Conservation (phyloP, 352 stramenopile species). For the Plasmopara halstedii region DNA sequence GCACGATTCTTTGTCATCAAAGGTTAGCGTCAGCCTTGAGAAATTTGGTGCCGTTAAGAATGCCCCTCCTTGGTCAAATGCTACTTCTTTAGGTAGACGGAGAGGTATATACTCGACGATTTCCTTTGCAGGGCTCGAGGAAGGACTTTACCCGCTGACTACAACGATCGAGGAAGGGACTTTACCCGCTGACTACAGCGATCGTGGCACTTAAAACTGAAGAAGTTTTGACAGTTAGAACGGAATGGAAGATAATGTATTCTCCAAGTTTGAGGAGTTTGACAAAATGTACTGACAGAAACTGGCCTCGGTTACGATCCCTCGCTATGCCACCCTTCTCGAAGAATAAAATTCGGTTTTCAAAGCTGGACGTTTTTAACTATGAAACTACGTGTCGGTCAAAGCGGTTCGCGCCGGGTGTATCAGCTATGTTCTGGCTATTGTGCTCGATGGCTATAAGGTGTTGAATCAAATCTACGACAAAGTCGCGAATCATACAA, state of each 20-base stretch:
- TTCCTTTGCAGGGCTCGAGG: conserved; percentile 52
- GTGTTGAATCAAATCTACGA: conserved; percentile 21
- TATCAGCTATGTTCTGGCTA: conserved; percentile 31
- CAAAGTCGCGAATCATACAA: conserved; percentile 25
- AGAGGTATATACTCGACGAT: conserved; percentile 54
- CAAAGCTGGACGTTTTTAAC: conserved; percentile 23
- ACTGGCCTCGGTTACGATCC: conserved; percentile 21
- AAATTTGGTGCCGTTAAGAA: conserved; percentile 23
- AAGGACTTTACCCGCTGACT: conserved; percentile 42
- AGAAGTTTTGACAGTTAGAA: conserved; percentile 39
- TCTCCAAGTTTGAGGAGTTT: conserved; percentile 17
- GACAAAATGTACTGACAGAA: conserved; percentile 31
- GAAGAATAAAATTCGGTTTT: conserved; percentile 32
- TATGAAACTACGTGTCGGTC: conserved; percentile 34
- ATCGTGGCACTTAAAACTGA: conserved; percentile 47
- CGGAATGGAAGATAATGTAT: conserved; percentile 30
- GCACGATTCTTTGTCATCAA: too few relatives aligned
- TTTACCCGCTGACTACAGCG: conserved; percentile 42
- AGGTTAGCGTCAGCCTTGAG: conserved; percentile 32
- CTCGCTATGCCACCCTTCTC: conserved; percentile 21
- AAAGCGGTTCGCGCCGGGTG: conserved; percentile 24
- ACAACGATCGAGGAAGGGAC: conserved; percentile 24
- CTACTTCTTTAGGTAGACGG: conserved; percentile 47
- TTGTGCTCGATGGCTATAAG: conserved; percentile 25
- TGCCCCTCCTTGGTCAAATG: conserved; percentile 27